Evolutionary conservation across 305 asterid species (phyloP), one percentile per base, ranked within the genome.

Genomic region (Ruellia speciosa): DNA sequence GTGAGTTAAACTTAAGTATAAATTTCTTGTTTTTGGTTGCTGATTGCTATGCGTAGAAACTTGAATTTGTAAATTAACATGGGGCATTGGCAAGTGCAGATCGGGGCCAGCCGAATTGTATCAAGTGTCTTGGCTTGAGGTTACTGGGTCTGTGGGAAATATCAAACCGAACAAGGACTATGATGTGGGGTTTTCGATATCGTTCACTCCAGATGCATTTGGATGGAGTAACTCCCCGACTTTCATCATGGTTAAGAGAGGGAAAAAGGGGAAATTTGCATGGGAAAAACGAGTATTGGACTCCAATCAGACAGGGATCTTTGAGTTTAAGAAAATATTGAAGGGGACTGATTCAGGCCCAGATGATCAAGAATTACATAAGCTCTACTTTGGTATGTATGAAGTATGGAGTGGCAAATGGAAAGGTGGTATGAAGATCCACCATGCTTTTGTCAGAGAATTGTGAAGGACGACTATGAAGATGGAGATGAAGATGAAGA

Each of bases 381-480:
- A 28, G 67, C 59, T 81, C 24, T 65, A 68, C 58, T 80, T 80
- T 40, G 87, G 83, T 2, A 54, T 80, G 51, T 80, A 80, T 20
- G 87, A 80, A 49, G 84, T 77, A n/a, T 81, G 87, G 87, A 72
- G 75, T 56, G 80, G 78, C 11, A 77, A 77, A 62, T 81, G 87
- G 87, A 80, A 80, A 57, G 87, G 87, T 19, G 87, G 87, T 0
- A 72, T 80, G 65, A 70, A 18, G 20, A 80, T 81, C 52, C 68
- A 77, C 57, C 10, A 61, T 17, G 87, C 71, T 1, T 56, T 9
- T 9, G 47, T 80, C 46, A 35, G 0, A 28, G 77, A 75, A 53
- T 40, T 10, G 11, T 46, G 10, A 0, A 0, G 16, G 12, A 24
- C 31, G 31, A 24, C 31, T 2, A 24, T 24, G 31, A 24, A 1